Evolutionary conservation across 306 rosid species (phyloP).

Genomic region (Pyrus pyrifolia): DNA sequence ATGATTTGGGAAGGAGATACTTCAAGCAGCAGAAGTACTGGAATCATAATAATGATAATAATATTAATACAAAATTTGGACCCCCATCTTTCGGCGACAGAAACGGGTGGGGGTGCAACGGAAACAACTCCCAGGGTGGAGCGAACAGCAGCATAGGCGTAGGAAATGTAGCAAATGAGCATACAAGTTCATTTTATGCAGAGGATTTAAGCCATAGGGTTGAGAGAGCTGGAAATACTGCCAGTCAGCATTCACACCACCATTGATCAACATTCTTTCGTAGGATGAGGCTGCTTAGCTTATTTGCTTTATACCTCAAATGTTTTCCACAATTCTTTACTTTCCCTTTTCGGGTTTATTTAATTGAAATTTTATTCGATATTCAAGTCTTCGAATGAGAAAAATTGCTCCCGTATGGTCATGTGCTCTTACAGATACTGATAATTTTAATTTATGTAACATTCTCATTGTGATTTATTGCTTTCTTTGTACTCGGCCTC

Average conservation of each 20-base stretch:
- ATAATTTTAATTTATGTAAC: conserved; percentile 18
- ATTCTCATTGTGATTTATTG: conserved; percentile 17
- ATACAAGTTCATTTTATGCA: conserved; percentile 35
- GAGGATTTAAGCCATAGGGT: conserved; percentile 57
- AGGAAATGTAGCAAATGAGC: conserved; percentile 48
- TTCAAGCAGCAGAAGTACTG: conserved; percentile 79
- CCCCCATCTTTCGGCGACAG: conserved; percentile 48
- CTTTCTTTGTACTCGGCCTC: too few species aligned
- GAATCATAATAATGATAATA: conserved; percentile 26
- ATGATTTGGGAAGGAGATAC: conserved; percentile 57
- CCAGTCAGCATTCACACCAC: conserved; percentile 53
- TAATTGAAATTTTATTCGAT: conserved; percentile 59
- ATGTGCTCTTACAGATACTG: conserved; percentile 23
- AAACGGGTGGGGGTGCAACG: conserved; percentile 44
- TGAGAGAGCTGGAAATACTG: conserved; percentile 56
- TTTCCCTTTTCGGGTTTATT: conserved; percentile 28
- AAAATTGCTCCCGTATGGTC: conserved; percentile 4
- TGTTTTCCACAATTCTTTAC: conserved; percentile 55
- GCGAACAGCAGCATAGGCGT: conserved; percentile 35
- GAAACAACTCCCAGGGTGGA: conserved; percentile 36
- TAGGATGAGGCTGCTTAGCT: conserved; percentile 35
- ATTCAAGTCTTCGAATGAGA: conserved; percentile 25
- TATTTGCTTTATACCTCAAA: conserved; percentile 35
- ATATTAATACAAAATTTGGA: conserved; percentile 33
- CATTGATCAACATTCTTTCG: conserved; percentile 49